A percentile compares a stretch with the other conserved stretches of the same genome.
Conservation (phyloP, 306 rosid genomes). For the Inga oerstediana region DNA sequence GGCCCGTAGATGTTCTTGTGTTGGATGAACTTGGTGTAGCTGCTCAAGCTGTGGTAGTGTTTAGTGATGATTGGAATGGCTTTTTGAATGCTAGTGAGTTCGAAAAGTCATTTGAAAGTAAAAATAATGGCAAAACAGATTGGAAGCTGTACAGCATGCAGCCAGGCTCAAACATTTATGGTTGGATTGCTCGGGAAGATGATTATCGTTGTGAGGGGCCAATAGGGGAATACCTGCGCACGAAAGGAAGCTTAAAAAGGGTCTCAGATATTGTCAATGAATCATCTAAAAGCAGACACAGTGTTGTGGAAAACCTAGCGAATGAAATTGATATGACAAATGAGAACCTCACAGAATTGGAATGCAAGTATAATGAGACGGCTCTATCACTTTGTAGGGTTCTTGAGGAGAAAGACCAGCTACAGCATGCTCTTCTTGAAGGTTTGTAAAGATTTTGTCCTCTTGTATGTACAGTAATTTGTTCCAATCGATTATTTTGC, state of each 20-base stretch:
- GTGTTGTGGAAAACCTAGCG: conserved; percentile 66
- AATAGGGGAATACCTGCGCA: conserved; percentile 78
- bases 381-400: conserved; percentile 77
- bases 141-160: conserved; percentile 52
- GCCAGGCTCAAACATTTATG: conserved; percentile 56
- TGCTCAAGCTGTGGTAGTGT: conserved; percentile 61
- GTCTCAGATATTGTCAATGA: conserved; percentile 77
- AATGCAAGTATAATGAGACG: conserved; percentile 71
- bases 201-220: conserved; percentile 65
- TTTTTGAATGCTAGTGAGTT: conserved; percentile 70
- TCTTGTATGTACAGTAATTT: neutral
- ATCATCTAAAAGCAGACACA: conserved; percentile 58
- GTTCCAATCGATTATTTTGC: neutral
- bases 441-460: conserved; percentile 48
- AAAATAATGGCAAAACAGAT: conserved; percentile 56
- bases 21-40: conserved; percentile 38
- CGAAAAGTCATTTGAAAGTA: conserved; percentile 64
- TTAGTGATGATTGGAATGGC: conserved; percentile 77
- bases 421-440: conserved; percentile 68
- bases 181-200: conserved; percentile 90
- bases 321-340: conserved; percentile 68
- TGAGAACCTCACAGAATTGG: conserved; percentile 61
- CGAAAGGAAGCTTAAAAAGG: conserved; percentile 76
- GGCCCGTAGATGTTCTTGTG: conserved; percentile 50
- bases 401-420: conserved; percentile 81